Evolutionary conservation across 768 basidiomycete species (phyloP).

Genomic region (Lactarius vividus): DNA sequence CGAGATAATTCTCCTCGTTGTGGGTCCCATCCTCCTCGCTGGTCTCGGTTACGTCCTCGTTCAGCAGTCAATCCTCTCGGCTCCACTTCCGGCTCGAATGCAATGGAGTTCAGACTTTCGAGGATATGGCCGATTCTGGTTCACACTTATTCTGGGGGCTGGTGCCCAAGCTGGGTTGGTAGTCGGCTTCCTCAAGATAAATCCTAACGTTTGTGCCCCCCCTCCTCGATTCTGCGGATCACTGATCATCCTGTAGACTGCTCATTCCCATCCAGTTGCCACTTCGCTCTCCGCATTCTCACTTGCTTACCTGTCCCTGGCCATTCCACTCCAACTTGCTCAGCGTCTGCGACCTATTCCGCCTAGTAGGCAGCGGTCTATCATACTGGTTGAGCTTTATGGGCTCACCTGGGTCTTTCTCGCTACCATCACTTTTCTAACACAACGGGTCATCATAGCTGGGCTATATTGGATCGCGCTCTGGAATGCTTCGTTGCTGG

Average conservation of each 20-base stretch:
- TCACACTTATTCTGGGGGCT: constrained; percentile 47
- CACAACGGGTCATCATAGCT: constrained; percentile 44
- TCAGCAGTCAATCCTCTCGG: constrained; percentile 19
- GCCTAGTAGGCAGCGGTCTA: constrained; percentile 48
- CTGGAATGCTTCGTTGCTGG: constrained; percentile 49
- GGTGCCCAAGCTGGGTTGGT: constrained; percentile 49
- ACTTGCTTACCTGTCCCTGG: constrained; percentile 49
- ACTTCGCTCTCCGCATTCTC: constrained; percentile 50
- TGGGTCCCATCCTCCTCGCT: constrained; percentile 57
- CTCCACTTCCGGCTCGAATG: background rate
- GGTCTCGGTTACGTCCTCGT: constrained; percentile 35
- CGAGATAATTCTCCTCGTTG: constrained; percentile 59
- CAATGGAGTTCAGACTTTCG: constrained; percentile 22
- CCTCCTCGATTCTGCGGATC: background rate
- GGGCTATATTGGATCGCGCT: constrained; percentile 56
- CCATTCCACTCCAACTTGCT: constrained; percentile 40
- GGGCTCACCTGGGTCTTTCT: constrained; percentile 59
- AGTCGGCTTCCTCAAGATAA: constrained; percentile 50
- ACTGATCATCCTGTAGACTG: constrained; percentile 43
- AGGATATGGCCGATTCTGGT: constrained; percentile 62
- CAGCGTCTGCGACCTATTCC: constrained; percentile 33
- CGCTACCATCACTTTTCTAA: constrained; percentile 46
- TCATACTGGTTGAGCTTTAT: constrained; percentile 53
- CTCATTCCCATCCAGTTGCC: constrained; percentile 55
- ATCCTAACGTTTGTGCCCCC: constrained; percentile 57